Conservation (phyloP, 345 rosid genomes). For the Turritis glabra region DNA sequence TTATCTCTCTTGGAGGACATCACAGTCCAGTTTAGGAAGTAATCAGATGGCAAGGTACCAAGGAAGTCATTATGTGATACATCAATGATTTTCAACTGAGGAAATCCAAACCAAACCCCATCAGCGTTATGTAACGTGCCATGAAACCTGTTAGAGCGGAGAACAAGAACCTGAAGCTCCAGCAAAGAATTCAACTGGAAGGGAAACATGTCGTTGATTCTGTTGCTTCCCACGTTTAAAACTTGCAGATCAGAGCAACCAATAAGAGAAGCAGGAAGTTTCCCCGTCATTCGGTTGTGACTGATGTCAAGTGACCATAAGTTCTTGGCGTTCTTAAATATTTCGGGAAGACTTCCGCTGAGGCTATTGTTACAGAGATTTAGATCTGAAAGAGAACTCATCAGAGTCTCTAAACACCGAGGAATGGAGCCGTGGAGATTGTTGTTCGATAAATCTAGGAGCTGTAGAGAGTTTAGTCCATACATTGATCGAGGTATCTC, state of each 20-base stretch:
- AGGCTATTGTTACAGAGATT: background rate
- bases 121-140: background rate
- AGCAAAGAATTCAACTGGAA: background rate
- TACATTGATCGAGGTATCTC: conserved; percentile 3
- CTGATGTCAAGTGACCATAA: background rate
- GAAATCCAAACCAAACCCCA: background rate
- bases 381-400: background rate
- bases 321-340: background rate
- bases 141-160: background rate
- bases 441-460: background rate
- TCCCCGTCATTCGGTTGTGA: background rate
- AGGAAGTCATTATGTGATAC: background rate
- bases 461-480: background rate
- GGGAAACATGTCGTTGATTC: background rate
- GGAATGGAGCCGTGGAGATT: background rate
- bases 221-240: background rate
- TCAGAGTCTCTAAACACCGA: background rate
- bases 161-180: background rate
- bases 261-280: background rate
- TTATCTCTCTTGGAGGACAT: background rate
- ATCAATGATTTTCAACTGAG: background rate
- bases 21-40: background rate
- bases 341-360: background rate
- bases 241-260: background rate
- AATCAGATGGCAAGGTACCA: background rate